A percentile compares a stretch with the other conserved stretches of the same genome.
phyloP scores from a whole-genome alignment of 352 stramenopile genomes.

The Pythium pyrilobum region DNA sequence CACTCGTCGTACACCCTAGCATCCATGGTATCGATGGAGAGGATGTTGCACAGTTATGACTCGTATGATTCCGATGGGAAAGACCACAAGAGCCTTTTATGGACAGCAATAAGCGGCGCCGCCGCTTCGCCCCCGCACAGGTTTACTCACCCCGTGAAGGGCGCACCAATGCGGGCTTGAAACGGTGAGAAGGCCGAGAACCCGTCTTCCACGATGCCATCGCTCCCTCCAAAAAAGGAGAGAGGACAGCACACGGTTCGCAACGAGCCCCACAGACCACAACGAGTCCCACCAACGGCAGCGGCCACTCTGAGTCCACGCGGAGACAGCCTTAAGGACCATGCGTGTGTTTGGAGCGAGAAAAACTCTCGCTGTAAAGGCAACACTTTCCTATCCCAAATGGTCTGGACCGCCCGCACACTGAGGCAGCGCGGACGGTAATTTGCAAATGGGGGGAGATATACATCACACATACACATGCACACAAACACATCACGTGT shows the following conservation, averaged over 20 bases:
- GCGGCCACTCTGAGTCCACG: constrained; percentile 38
- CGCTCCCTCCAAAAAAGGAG: background rate
- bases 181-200: background rate
- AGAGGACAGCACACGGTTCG: constrained; percentile 5
- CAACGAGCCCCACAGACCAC: constrained; percentile 6
- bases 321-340: constrained; percentile 91
- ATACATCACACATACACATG: constrained; percentile 18
- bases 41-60: constrained; percentile 90
- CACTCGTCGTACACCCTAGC: too few relatives aligned
- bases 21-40: too few relatives aligned
- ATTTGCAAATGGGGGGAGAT: constrained; percentile 58
- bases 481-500: constrained; percentile 15
- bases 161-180: too few relatives aligned
- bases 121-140: constrained; percentile 1
- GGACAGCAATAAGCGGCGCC: constrained; percentile 17
- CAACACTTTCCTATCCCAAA: constrained; percentile 84
- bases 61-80: constrained; percentile 88
- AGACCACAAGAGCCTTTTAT: constrained; percentile 35
- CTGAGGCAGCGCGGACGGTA: constrained; percentile 35
- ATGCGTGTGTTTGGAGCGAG: constrained; percentile 70
- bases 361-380: constrained; percentile 72
- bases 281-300: constrained; percentile 19
- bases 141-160: background rate
- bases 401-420: constrained; percentile 76
- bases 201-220: constrained; percentile 13